These are phyloP conservation scores for Calonectria multiphialidica DNA, from an alignment of 2,329 filamentous ascomycete genomes.

Conservation along the genomic window DNA sequence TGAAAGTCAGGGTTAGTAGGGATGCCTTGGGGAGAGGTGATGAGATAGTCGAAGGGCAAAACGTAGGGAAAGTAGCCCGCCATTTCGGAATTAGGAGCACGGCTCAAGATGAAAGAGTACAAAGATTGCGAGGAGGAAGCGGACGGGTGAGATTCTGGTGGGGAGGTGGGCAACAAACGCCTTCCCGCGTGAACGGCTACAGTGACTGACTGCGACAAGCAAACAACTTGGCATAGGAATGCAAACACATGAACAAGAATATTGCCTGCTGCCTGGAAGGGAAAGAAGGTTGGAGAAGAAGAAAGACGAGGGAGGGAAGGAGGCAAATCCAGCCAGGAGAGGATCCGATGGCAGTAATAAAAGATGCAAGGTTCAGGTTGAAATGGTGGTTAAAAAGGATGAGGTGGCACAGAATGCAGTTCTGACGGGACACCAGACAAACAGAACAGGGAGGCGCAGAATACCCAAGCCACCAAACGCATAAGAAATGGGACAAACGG, in stretches of 20 bases:
- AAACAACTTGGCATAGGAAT: background rate
- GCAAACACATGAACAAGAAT: background rate
- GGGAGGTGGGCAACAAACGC: background rate
- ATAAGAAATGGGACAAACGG: slow-evolving; percentile 14
- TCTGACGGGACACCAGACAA: background rate
- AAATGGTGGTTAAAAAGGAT: slow-evolving; percentile 5
- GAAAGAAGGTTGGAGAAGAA: background rate
- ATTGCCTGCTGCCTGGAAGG: too few relatives aligned
- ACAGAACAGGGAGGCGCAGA: slow-evolving; percentile 16
- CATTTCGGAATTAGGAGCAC: background rate
- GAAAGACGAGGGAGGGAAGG: background rate
- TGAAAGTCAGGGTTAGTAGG: slow-evolving; percentile 24
- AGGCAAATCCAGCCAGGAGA: background rate
- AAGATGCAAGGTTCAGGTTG: slow-evolving; percentile 16
- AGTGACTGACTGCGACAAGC: slow-evolving; percentile 2
- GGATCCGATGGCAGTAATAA: background rate
- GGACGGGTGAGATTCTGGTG: background rate
- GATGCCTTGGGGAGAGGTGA: background rate
- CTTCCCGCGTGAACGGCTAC: slow-evolving; percentile 1
- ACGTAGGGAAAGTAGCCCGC: background rate
- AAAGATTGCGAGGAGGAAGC: background rate
- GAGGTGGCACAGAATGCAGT: slow-evolving; percentile 17
- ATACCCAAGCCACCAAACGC: background rate
- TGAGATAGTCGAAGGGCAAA: background rate
- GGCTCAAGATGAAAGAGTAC: background rate